These are phyloP conservation scores for Ogataea corticis DNA, from an alignment of 805 yeast species.

Conservation along the genomic window DNA sequence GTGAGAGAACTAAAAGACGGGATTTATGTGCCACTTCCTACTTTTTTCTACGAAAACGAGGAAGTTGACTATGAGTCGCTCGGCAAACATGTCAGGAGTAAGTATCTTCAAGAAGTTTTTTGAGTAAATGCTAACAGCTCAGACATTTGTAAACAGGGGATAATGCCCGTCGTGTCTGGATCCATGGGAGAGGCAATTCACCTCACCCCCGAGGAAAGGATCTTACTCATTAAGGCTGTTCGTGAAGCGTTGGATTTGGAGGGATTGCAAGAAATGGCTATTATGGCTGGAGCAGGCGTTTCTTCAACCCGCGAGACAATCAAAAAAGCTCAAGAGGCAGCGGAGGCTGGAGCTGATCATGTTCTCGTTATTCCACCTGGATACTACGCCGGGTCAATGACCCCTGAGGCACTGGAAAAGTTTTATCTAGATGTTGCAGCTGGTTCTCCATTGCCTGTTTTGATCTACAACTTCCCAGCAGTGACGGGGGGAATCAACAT, in stretches of 20 bases:
- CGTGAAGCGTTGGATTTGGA: conserved; percentile 35
- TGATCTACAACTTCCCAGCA: conserved; percentile 41
- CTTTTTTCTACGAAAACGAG: conserved; percentile 21
- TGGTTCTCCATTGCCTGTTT: conserved; percentile 35
- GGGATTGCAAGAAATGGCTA: conserved; percentile 25
- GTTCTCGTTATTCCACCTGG: conserved; percentile 37
- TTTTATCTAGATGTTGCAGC: conserved; percentile 36
- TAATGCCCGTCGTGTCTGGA: conserved; percentile 38
- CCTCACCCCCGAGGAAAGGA: conserved; percentile 35
- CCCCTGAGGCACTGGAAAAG: conserved; percentile 31
- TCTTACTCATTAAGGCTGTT: conserved; percentile 29
- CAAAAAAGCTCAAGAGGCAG: conserved; percentile 27
- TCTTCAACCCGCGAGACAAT: conserved; percentile 31
- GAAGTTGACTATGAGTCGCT: conserved; percentile 36
- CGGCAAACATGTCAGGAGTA: conserved; percentile 32
- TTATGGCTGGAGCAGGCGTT: conserved; percentile 38
- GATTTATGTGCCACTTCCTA: conserved; percentile 19
- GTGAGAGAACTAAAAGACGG: conserved; percentile 13
- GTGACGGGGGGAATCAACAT: conserved; percentile 35
- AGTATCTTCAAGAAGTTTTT: conserved; percentile 5
- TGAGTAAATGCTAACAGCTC: no score
- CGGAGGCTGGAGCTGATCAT: conserved; percentile 38
- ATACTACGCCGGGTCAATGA: conserved; percentile 38
- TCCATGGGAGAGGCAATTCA: conserved; percentile 43
- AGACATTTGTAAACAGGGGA: conserved; percentile 27